Conservation (phyloP, 257 asterid species). For the Nicotiana attenuata region DNA sequence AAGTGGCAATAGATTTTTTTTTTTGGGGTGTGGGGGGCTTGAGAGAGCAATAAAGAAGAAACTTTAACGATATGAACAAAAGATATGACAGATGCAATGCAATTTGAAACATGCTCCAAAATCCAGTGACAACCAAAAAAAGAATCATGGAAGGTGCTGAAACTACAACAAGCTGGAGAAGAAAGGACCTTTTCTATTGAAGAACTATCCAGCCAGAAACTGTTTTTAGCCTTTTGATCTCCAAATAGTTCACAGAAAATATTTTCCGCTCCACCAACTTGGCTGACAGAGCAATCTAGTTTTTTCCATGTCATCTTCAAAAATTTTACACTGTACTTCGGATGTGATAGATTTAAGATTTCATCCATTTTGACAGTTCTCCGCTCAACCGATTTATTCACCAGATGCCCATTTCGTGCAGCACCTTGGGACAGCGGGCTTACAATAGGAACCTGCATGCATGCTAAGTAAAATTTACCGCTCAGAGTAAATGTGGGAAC, state of each 20-base stretch:
- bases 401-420: constrained; percentile 35
- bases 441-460: constrained; percentile 77
- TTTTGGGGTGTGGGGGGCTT: neutral
- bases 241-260: constrained; percentile 69
- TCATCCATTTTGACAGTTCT: constrained; percentile 27
- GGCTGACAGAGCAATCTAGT: constrained; percentile 44
- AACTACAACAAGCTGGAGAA: neutral
- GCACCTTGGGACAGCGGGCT: constrained; percentile 48
- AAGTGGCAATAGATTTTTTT: neutral
- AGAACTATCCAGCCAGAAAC: constrained; percentile 98
- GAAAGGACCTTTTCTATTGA: constrained; percentile 77
- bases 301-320: constrained; percentile 85
- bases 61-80: neutral
- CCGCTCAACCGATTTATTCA: constrained; percentile 37
- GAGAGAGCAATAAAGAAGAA: neutral
- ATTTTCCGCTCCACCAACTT: constrained; percentile 78
- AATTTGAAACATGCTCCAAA: neutral
- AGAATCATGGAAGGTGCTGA: neutral
- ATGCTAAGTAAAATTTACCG: constrained; percentile 83
- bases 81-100: neutral
- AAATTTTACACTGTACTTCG: constrained; percentile 28
- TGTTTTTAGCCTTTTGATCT: constrained; percentile 47
- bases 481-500: constrained; percentile 48
- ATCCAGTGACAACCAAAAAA: neutral
- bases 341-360: constrained; percentile 28